Conservation (phyloP, 148 eudicot species). For the Polygonum maritimum region DNA sequence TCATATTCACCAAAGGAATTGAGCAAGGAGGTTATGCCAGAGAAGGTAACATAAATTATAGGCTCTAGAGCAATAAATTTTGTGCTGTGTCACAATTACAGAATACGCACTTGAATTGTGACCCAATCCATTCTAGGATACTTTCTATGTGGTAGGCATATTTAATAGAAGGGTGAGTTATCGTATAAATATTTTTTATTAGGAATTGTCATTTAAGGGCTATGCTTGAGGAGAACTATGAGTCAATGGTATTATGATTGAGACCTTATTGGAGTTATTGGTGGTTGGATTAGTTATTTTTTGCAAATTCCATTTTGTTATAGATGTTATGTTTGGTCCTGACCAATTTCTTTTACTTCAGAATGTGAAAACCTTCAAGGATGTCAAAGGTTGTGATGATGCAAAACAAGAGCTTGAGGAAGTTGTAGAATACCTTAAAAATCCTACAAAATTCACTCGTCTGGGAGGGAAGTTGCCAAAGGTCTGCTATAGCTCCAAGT, state of each 20-base stretch:
- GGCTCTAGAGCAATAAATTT: neutral
- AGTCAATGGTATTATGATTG: neutral
- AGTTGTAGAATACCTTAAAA: constrained; percentile 91
- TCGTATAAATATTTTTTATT: neutral
- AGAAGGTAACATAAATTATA: constrained; percentile 42
- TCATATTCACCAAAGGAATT: constrained; percentile 69
- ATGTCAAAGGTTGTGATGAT: constrained; percentile 99
- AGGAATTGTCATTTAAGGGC: neutral
- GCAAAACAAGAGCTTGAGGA: constrained; percentile 99
- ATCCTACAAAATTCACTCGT: constrained; percentile 88
- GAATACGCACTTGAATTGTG: neutral
- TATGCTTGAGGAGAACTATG: neutral
- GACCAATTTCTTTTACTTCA: constrained; percentile 25
- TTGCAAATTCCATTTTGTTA: neutral
- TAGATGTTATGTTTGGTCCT: neutral
- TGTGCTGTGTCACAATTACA: neutral
- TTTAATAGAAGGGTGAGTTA: neutral
- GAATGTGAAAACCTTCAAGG: constrained; percentile 96
- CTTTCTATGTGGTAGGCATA: neutral
- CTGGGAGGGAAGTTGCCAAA: constrained; percentile 97
- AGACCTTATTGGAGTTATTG: neutral
- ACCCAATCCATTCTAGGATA: neutral
- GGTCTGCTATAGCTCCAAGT: constrained; percentile 24
- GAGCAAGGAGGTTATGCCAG: constrained; percentile 81
- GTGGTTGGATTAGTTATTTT: neutral